Evolutionary conservation across 75 land plant species (phyloP).

Genomic region (Pinus taeda): DNA sequence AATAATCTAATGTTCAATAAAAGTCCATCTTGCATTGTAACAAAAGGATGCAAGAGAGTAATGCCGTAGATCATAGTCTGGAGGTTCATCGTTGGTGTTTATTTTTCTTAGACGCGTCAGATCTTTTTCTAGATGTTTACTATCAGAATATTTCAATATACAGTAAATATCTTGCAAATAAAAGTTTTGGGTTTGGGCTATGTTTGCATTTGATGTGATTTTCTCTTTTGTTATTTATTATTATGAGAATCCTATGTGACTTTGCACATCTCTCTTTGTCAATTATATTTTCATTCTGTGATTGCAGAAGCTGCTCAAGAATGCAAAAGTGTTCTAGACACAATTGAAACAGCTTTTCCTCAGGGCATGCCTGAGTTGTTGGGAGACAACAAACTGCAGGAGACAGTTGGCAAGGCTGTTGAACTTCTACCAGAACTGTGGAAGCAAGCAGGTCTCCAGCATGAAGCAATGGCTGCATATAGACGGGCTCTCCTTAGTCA

Average conservation of each 20-base stretch:
- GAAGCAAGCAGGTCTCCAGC: conserved; percentile 58
- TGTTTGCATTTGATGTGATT: background rate
- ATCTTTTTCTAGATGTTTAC: background rate
- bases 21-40: no score
- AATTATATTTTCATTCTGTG: conserved; percentile 5
- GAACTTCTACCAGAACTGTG: conserved; percentile 84
- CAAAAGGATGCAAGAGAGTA: no score
- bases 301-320: conserved; percentile 86
- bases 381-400: conserved; percentile 72
- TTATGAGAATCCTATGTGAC: background rate
- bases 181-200: background rate
- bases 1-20: no score
- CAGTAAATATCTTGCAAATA: background rate
- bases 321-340: conserved; percentile 83
- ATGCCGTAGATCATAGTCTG: no score
- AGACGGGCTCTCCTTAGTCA: conserved; percentile 76
- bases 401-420: conserved; percentile 75
- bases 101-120: background rate
- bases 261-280: background rate
- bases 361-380: conserved; percentile 57
- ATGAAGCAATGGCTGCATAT: conserved; percentile 80
- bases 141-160: background rate
- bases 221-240: background rate
- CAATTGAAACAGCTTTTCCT: conserved; percentile 69
- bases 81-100: no score